phyloP scores from a whole-genome alignment of 1,284 basidiomycete species.

The Boletus calvinii region DNA sequence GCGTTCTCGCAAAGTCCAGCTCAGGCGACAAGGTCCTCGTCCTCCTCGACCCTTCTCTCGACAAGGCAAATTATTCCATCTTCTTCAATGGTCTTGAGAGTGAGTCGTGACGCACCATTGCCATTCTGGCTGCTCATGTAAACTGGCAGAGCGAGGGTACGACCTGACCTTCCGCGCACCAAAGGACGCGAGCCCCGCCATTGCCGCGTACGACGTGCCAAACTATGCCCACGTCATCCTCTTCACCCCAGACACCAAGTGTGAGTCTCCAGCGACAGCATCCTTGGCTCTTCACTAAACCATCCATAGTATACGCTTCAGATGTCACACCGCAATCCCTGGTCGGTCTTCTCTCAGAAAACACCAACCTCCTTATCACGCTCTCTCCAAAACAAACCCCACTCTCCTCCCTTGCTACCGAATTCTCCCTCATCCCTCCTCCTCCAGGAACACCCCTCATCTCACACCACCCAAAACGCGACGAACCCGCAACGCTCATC shows the following conservation, averaged over 20 bases:
- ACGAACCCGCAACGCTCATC: constrained; percentile 55
- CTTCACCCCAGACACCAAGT: constrained; percentile 79
- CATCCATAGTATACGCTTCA: constrained; percentile 56
- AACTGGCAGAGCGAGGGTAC: constrained; percentile 29
- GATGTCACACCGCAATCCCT: constrained; percentile 86
- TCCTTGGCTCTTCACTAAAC: constrained; percentile 3
- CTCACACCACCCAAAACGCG: constrained; percentile 73
- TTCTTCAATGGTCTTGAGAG: constrained; percentile 82
- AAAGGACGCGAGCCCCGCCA: constrained; percentile 62
- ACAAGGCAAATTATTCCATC: constrained; percentile 68
- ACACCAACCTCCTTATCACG: constrained; percentile 84
- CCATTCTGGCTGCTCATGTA: neutral
- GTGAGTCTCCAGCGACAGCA: constrained; percentile 41
- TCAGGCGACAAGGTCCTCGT: constrained; percentile 83
- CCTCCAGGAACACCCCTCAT: constrained; percentile 71
- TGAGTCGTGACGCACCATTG: constrained; percentile 33
- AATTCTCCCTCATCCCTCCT: constrained; percentile 75
- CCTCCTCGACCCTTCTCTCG: constrained; percentile 69
- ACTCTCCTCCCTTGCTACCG: constrained; percentile 67
- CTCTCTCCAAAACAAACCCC: constrained; percentile 74
- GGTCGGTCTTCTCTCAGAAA: constrained; percentile 66
- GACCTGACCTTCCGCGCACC: constrained; percentile 82
- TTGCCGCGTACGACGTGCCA: constrained; percentile 71
- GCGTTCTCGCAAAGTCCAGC: constrained; percentile 68
- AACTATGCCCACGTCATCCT: constrained; percentile 83